Percentiles rank a stretch among this genome's conserved stretches.
Evolutionary conservation across 441 rosid species (phyloP).

Genomic region (Pelargonium exstipulatum): DNA sequence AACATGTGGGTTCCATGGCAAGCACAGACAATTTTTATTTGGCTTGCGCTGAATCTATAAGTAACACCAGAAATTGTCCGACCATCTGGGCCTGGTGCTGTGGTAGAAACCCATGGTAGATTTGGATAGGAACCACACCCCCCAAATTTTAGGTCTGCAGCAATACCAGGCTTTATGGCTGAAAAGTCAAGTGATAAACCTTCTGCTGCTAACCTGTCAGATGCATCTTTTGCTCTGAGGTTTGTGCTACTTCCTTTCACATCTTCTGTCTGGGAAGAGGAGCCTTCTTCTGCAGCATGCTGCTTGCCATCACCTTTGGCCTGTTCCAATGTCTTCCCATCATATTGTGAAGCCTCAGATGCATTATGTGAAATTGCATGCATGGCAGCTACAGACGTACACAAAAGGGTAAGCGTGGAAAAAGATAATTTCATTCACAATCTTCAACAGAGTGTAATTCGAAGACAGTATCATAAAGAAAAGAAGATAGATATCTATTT

Average conservation of each 20-base stretch:
- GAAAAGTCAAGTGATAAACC: conserved; percentile 51
- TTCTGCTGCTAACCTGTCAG: conserved; percentile 35
- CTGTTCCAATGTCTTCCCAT: conserved; percentile 38
- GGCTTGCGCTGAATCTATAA: conserved; percentile 58
- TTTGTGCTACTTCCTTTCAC: conserved; percentile 36
- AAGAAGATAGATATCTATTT: neutral
- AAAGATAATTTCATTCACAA: conserved; percentile 14
- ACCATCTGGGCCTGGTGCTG: conserved; percentile 75
- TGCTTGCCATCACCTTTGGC: conserved; percentile 59
- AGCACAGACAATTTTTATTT: conserved; percentile 85
- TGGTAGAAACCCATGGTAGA: conserved; percentile 94
- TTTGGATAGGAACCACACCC: conserved; percentile 81
- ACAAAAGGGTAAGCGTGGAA: conserved; percentile 1
- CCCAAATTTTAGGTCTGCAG: conserved; percentile 73
- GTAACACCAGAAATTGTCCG: conserved; percentile 90
- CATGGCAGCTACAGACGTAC: conserved; percentile 32
- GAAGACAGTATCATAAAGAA: neutral
- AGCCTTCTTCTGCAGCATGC: conserved; percentile 62
- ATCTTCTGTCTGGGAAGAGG: conserved; percentile 50
- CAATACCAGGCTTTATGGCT: conserved; percentile 81
- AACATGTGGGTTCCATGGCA: conserved; percentile 88
- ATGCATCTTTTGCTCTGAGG: conserved; percentile 35
- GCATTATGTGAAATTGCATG: conserved; percentile 32
- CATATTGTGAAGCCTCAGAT: conserved; percentile 36
- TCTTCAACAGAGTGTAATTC: neutral